phyloP scores from a whole-genome alignment of 1,139 yeast species.

The Pichia sp. region DNA sequence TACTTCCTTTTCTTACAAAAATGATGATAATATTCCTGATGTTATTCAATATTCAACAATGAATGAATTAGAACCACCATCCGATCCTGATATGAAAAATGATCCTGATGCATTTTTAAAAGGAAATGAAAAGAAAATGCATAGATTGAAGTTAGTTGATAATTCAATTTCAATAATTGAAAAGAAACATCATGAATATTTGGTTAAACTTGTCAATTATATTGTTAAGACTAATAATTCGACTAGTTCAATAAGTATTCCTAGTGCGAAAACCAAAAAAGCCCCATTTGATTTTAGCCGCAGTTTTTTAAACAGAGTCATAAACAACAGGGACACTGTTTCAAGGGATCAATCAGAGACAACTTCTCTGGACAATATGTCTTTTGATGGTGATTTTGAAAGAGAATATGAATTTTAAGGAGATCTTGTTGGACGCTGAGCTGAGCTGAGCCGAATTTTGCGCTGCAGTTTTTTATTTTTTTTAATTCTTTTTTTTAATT shows the following conservation, averaged over 20 bases:
- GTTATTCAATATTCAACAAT: conserved; percentile 23
- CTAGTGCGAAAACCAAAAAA: no score
- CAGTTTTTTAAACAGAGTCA: no score
- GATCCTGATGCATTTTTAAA: conserved; percentile 6
- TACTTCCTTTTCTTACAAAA: no score
- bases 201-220: neutral
- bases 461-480: no score
- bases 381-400: conserved; percentile 11
- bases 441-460: no score
- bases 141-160: neutral
- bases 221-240: neutral
- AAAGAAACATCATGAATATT: neutral
- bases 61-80: conserved; percentile 21
- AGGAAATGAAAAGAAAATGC: neutral
- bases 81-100: conserved; percentile 9
- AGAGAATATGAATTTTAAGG: neutral
- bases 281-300: no score
- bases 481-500: no score
- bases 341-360: conserved; percentile 10
- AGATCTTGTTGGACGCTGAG: no score
- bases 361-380: conserved; percentile 6
- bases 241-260: no score
- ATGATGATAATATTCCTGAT: conserved; percentile 22
- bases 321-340: no score
- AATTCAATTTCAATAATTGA: neutral